Evolutionary conservation across 306 rosid species (phyloP), one percentile per base, ranked within the genome.

Genomic region (Rosa chinensis): DNA sequence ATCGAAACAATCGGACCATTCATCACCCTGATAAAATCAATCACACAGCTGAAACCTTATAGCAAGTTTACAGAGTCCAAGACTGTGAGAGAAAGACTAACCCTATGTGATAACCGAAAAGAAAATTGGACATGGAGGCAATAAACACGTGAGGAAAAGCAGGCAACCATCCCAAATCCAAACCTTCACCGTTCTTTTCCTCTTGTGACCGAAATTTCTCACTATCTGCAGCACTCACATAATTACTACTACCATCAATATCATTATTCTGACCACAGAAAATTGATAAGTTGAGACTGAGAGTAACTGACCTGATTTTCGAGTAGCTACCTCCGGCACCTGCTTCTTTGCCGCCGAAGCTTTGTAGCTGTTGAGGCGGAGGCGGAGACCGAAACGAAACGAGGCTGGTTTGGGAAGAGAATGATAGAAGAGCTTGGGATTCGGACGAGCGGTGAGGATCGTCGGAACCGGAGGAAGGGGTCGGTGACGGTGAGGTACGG

Each of bases 51-150:
- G 37, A 32, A 32, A 32, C 10, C 13, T n/a, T 10, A 74, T 37
- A 3, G 40, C 78, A 40, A 56, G 53, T 1, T 1, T 12, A n/a
- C 67, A n/a, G 52, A 21, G 39, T 55, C 35, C 1, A 6, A 49
- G 20, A 50, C 58, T 42, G 8, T 10, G 20, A 39, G 21, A 45
- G 47, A 72, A 64, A 63, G 39, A 75, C 93, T 77, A 62, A 90
- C 98, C 98, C 96, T 45, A 94, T 92, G 85, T 94, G 98, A 83
- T 92, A 94, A 8, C 98, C 98, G 77, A 94, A 94, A 2, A 87
- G 87, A 78, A 90, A 94, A 89, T 94, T 94, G 62, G 96, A 86
- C 96, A 89, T 80, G 10, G 97, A 92, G 77, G 98, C 91, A 23
- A 86, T 71, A 44, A 90, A 80, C 64, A 89, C 92, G 64, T 92